Conservation (phyloP, 2,329 filamentous ascomycete species). For the Pleochaeta shiraiana region DNA sequence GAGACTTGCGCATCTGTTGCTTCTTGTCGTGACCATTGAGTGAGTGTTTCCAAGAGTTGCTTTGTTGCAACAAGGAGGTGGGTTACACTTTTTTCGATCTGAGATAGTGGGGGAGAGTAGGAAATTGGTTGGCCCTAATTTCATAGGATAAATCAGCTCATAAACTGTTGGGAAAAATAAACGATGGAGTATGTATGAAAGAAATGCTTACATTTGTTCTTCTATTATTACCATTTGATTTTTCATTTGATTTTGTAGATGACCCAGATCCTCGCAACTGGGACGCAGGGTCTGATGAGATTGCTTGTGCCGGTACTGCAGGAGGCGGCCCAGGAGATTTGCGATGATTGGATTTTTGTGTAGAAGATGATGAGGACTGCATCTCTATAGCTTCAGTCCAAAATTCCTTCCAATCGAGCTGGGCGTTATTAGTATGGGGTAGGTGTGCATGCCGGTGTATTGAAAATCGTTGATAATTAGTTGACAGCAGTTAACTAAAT, state of each 20-base stretch:
- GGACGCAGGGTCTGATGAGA: constrained; percentile 31
- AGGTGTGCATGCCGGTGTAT: no score
- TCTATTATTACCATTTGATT: constrained; percentile 21
- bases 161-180: not conserved
- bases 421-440: no score
- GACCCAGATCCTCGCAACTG: constrained; percentile 42
- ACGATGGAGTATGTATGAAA: no score
- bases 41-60: constrained; percentile 89
- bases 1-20: constrained; percentile 91
- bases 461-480: no score
- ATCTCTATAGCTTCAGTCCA: no score
- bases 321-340: constrained; percentile 37
- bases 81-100: constrained; percentile 98
- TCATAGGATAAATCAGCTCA: constrained; percentile 9
- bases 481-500: no score
- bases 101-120: constrained; percentile 35
- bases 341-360: constrained; percentile 32
- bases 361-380: constrained; percentile 29
- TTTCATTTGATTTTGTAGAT: constrained; percentile 37
- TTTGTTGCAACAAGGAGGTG: constrained; percentile 96
- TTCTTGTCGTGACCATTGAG: constrained; percentile 85
- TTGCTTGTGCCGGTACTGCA: constrained; percentile 31
- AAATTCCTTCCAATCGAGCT: no score
- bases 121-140: constrained; percentile 9
- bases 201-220: constrained; percentile 33